phyloP scores from a whole-genome alignment of 345 rosid genomes.

The Erucastrum elatum region DNA sequence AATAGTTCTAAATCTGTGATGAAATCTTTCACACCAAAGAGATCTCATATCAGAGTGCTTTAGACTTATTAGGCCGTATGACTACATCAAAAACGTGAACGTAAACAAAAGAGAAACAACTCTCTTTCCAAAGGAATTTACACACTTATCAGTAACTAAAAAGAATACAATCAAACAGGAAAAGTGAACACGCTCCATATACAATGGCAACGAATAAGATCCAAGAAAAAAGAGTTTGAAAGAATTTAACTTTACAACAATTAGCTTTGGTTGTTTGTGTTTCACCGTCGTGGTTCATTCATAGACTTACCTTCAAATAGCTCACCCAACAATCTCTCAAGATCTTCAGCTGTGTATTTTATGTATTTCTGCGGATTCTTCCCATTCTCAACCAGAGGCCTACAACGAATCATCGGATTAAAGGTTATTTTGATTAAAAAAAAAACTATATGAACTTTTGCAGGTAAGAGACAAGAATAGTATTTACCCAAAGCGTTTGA shows the following conservation, averaged over 20 bases:
- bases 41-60: background rate
- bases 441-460: background rate
- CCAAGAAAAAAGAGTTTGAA: background rate
- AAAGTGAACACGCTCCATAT: conserved; percentile 10
- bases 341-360: conserved; percentile 81
- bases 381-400: conserved; percentile 88
- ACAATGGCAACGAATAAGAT: conserved; percentile 21
- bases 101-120: background rate
- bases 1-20: background rate
- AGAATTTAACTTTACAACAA: conserved; percentile 7
- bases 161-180: background rate
- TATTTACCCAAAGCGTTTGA: conserved; percentile 82
- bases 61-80: background rate
- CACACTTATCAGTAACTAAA: conserved; percentile 18
- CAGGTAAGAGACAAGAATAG: background rate
- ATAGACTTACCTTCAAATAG: conserved; percentile 86
- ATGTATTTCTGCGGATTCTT: conserved; percentile 83
- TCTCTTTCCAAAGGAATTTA: conserved; percentile 7
- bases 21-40: background rate
- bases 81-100: background rate
- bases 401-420: conserved; percentile 34
- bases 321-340: conserved; percentile 87
- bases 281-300: conserved; percentile 70
- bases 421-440: background rate
- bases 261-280: background rate